phyloP scores from a whole-genome alignment of 352 stramenopile genomes.

The Phytophthora litchii region DNA sequence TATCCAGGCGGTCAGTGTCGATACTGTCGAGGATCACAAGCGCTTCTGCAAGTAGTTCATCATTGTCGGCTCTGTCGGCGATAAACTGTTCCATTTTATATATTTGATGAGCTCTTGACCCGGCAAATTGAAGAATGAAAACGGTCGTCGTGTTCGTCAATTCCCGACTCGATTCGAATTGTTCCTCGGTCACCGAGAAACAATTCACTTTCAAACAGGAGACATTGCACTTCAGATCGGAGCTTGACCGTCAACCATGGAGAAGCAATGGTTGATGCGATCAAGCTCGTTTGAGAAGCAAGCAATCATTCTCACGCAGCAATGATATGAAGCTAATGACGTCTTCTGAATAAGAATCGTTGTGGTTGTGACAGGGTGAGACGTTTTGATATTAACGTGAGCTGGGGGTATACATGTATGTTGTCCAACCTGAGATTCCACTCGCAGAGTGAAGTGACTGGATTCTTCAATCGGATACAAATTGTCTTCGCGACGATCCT shows the following conservation, averaged over 20 bases:
- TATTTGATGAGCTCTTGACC: conserved; percentile 1
- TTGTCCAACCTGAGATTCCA: conserved; percentile 2
- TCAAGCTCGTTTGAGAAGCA: neutral
- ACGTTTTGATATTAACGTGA: too few relatives aligned
- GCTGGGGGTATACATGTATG: too few relatives aligned
- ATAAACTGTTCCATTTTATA: conserved; percentile 8
- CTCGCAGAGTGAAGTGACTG: conserved; percentile 5
- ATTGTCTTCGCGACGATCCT: neutral
- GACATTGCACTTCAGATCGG: too few relatives aligned
- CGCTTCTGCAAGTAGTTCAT: conserved; percentile 26
- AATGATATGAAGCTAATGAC: conserved; percentile 12
- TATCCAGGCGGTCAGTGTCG: conserved; percentile 16
- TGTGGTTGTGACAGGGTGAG: conserved; percentile 8
- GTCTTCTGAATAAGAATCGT: conserved; percentile 5
- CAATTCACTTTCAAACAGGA: too few relatives aligned
- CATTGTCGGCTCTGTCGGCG: conserved; percentile 5
- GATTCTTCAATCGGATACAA: conserved; percentile 7
- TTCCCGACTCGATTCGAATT: too few relatives aligned
- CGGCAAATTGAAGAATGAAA: conserved; percentile 22
- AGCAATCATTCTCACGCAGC: conserved; percentile 6
- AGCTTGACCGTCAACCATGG: too few relatives aligned
- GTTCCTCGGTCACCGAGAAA: too few relatives aligned
- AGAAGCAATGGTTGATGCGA: conserved; percentile 7
- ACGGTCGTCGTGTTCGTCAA: conserved; percentile 2
- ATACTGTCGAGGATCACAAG: conserved; percentile 27